A percentile compares a stretch with the other conserved stretches of the same genome.
Conservation (phyloP, 2,329 filamentous ascomycete species). For the Magnaporthiopsis poae region DNA sequence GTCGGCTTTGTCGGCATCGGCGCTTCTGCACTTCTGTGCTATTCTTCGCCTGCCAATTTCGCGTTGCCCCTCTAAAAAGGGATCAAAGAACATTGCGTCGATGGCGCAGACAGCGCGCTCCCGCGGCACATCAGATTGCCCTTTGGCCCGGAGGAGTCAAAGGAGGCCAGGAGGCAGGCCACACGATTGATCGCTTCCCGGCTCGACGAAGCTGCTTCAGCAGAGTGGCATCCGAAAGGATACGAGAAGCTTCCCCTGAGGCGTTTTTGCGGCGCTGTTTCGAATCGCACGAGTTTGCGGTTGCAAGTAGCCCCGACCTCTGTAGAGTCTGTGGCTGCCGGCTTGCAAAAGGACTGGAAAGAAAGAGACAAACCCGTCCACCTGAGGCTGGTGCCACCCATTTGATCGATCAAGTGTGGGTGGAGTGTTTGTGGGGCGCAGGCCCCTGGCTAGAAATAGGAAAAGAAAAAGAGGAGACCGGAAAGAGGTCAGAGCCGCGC, state of each 20-base stretch:
- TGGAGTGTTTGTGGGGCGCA: not conserved
- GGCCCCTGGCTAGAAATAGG: not conserved
- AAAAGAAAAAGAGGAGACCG: not conserved
- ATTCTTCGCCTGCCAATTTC: not conserved
- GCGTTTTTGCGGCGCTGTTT: not conserved
- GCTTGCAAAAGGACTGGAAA: not conserved
- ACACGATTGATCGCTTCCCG: too few relatives aligned
- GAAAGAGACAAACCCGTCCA: not conserved
- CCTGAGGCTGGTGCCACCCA: too few relatives aligned
- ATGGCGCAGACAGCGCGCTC: not conserved
- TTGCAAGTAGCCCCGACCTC: not conserved
- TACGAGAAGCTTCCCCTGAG: not conserved
- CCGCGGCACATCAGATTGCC: not conserved
- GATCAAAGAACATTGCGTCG: not conserved
- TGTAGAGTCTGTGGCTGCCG: not conserved
- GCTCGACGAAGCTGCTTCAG: not conserved
- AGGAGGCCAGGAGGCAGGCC: not conserved
- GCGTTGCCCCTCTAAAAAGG: not conserved
- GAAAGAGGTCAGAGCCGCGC: slow-evolving; percentile 7
- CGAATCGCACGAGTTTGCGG: not conserved
- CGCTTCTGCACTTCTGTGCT: not conserved
- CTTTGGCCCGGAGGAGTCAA: not conserved
- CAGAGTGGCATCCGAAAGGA: not conserved
- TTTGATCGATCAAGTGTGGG: not conserved
- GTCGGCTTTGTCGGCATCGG: not conserved